Evolutionary conservation across 2,329 filamentous ascomycete species (phyloP), one percentile per base, ranked within the genome.

Genomic region (Colletotrichum brevisporum): DNA sequence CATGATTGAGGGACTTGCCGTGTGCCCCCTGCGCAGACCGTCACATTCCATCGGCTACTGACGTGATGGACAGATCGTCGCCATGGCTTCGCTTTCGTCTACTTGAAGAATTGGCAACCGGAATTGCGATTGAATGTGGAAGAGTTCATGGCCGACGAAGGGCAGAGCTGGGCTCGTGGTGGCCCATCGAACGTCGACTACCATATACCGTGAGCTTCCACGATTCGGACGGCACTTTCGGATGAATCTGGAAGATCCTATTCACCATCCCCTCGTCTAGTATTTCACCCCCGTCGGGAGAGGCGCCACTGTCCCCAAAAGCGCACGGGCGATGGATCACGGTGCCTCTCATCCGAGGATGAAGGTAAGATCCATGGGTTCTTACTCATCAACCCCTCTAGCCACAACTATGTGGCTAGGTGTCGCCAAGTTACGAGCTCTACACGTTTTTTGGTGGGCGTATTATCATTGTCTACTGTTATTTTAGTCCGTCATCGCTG

Each of bases 181-280:
- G 6, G 10, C 16, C 16, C 26, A 21, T 41, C 21, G 43, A n/a
- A 3, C 12, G 6, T 0, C 0, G 8, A 21, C 4, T 24, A 13
- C 27, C 6, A 1, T 50, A 5, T 16, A 9, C 0, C 5, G 9
- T 31, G 27, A 3, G 21, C 15, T n/a, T 2, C 12, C 4, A 0
- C 12, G 6, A 12, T 39, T 24, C 0, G 13, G 15, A 39, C 9
- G 56, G 27, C 9, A 24, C 12, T 9, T 4, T 3, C 6, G 1
- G 27, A 21, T 4, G 2, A 48, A 21, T 24, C 21, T 24, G 21
- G 21, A 24, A 24, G 21, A 24, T 24, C 21, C 21, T 3, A 24
- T 24, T 24, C 21, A 24, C 21, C 21, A 24, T 24, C 21, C 21
- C 21, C 21, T 24, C 21, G 21, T 24, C 21, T 24, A 24, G 21